A percentile compares a stretch with the other conserved stretches of the same genome.
Evolutionary conservation across 2,329 filamentous ascomycete species (phyloP).

Genomic region (Colletotrichum musicola): DNA sequence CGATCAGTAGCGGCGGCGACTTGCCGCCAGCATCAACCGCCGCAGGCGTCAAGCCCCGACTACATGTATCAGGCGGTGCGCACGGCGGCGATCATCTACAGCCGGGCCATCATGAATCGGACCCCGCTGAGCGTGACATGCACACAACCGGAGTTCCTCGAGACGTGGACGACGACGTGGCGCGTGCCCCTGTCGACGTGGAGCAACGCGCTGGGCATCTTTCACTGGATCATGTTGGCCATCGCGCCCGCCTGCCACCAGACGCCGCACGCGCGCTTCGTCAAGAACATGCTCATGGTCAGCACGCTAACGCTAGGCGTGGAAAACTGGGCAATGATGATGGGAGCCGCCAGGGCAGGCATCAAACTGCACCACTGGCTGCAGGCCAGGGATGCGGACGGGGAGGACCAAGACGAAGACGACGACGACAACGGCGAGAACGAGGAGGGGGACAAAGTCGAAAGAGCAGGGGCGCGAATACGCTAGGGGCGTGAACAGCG

Average conservation of each 20-base stretch:
- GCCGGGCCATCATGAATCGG: slow-evolving; percentile 57
- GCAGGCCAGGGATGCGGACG: slow-evolving; percentile 38
- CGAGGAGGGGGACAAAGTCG: too few species aligned
- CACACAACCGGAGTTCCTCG: slow-evolving; percentile 52
- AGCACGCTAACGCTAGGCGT: slow-evolving; percentile 59
- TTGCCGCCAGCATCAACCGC: slow-evolving; percentile 17
- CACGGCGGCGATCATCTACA: slow-evolving; percentile 61
- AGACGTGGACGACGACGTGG: slow-evolving; percentile 63
- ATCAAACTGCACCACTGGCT: slow-evolving; percentile 60
- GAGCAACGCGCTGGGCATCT: slow-evolving; percentile 62
- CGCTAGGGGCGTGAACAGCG: slow-evolving; percentile 24
- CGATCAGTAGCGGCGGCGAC: not conserved
- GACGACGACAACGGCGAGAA: not conserved
- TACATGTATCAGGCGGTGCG: slow-evolving; percentile 62
- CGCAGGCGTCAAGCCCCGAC: slow-evolving; percentile 48
- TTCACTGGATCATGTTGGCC: slow-evolving; percentile 61
- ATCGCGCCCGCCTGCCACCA: slow-evolving; percentile 55
- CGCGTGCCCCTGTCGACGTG: slow-evolving; percentile 59
- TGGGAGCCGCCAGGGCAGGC: slow-evolving; percentile 51
- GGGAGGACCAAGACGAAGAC: not conserved
- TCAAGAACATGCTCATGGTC: slow-evolving; percentile 59
- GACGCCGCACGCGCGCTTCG: slow-evolving; percentile 56
- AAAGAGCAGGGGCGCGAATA: not conserved
- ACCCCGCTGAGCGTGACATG: slow-evolving; percentile 57
- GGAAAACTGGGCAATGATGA: slow-evolving; percentile 62